Evolutionary conservation across 2,329 filamentous ascomycete genomes (phyloP).

Genomic region (Kalmusia sp.): DNA sequence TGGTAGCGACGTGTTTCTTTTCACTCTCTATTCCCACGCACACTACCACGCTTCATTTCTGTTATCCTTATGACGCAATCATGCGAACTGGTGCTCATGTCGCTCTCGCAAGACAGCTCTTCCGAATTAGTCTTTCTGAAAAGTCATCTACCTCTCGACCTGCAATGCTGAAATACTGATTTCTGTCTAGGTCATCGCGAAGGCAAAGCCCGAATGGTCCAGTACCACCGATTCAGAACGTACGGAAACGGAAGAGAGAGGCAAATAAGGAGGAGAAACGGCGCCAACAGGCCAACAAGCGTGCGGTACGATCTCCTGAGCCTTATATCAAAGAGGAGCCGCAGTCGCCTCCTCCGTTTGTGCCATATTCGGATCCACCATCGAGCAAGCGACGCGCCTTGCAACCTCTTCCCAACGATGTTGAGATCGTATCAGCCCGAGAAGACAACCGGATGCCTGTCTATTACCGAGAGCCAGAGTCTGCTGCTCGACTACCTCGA

Average conservation of each 20-base stretch:
- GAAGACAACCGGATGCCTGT: slow-evolving; percentile 51
- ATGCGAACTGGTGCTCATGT: neutral
- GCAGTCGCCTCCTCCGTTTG: slow-evolving; percentile 65
- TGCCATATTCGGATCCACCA: slow-evolving; percentile 45
- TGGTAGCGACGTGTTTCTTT: slow-evolving; percentile 21
- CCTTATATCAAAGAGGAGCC: slow-evolving; percentile 69
- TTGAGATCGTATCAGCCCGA: slow-evolving; percentile 49
- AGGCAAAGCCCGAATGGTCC: slow-evolving; percentile 54
- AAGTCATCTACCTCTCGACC: neutral
- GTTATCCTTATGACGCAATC: slow-evolving; percentile 23
- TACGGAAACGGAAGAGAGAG: slow-evolving; percentile 61
- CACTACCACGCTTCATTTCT: neutral
- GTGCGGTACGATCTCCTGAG: slow-evolving; percentile 46
- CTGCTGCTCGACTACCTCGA: slow-evolving; percentile 46
- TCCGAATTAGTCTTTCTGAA: neutral
- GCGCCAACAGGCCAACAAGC: slow-evolving; percentile 47
- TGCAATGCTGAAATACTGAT: slow-evolving; percentile 19
- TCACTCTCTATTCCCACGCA: slow-evolving; percentile 29
- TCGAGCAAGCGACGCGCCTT: slow-evolving; percentile 49
- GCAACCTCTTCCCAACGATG: slow-evolving; percentile 43
- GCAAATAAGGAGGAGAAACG: slow-evolving; percentile 43
- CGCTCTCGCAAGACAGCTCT: neutral
- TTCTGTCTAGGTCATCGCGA: slow-evolving; percentile 34
- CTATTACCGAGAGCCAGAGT: slow-evolving; percentile 52
- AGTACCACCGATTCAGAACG: slow-evolving; percentile 51